These are phyloP conservation scores for Quercus lobata DNA, from an alignment of 331 rosid species.

Conservation along the genomic window DNA sequence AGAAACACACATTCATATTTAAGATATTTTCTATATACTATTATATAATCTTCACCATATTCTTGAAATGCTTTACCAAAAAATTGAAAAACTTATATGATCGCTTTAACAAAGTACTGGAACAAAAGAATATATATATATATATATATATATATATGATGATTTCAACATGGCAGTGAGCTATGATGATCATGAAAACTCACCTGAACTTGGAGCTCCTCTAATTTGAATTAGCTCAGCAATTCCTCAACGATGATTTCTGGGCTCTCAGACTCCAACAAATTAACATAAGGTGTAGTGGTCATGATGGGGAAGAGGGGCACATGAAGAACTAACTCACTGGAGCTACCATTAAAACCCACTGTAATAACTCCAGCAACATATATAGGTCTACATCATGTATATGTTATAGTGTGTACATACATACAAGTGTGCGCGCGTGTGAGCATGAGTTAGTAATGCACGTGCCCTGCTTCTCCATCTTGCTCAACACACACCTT, in stretches of 20 bases:
- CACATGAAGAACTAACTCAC: conserved; percentile 76
- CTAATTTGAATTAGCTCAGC: conserved; percentile 23
- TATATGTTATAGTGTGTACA: not conserved
- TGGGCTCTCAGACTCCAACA: not conserved
- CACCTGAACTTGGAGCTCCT: conserved; percentile 25
- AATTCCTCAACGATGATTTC: not conserved
- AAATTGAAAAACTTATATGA: not conserved
- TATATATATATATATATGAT: not conserved
- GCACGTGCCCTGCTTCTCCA: conserved; percentile 99
- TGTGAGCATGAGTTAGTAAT: conserved; percentile 53
- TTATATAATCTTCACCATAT: not conserved
- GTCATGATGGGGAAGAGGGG: conserved; percentile 85
- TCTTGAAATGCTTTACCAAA: not conserved
- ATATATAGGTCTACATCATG: conserved; percentile 5
- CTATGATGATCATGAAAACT: conserved; percentile 3
- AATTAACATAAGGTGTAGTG: conserved; percentile 41
- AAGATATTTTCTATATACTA: not conserved
- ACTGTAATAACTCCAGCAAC: not conserved
- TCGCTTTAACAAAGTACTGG: not conserved
- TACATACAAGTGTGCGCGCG: not conserved
- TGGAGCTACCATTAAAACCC: not conserved
- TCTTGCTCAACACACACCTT: conserved; percentile 82
- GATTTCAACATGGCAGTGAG: not conserved
- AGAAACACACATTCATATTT: conserved; percentile 11
- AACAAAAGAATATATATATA: not conserved